A percentile compares a stretch with the other conserved stretches of the same genome.
phyloP scores from a whole-genome alignment of 2,329 filamentous ascomycete species.

The Epichloe scottii region DNA sequence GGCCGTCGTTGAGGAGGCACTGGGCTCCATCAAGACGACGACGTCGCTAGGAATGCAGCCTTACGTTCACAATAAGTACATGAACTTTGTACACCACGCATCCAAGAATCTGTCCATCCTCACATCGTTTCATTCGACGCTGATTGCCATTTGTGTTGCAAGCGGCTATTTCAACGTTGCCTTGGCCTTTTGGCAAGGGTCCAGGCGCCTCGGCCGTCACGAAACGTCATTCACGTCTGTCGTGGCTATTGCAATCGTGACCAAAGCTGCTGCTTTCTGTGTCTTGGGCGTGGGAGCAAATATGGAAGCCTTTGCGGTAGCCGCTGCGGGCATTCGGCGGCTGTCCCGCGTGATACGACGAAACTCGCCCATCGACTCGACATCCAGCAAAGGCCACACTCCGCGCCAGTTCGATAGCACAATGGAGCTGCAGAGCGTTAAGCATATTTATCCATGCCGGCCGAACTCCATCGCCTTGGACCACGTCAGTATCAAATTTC shows the following conservation, averaged over 20 bases:
- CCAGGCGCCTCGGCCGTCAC: conserved; percentile 19
- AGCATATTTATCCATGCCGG: conserved; percentile 39
- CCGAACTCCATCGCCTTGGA: conserved; percentile 28
- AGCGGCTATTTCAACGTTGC: conserved; percentile 24
- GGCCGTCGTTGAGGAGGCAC: neutral
- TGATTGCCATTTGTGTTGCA: conserved; percentile 12
- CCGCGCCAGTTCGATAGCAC: conserved; percentile 16
- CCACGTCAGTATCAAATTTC: conserved; percentile 25
- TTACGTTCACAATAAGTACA: neutral
- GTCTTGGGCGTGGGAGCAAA: conserved; percentile 7
- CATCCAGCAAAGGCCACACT: conserved; percentile 16
- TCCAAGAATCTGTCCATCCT: neutral
- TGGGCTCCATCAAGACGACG: neutral
- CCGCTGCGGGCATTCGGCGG: conserved; percentile 20
- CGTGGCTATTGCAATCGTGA: conserved; percentile 12
- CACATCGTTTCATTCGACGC: neutral
- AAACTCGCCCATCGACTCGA: conserved; percentile 19
- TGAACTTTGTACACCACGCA: neutral
- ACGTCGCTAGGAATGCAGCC: neutral
- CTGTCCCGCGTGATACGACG: conserved; percentile 25
- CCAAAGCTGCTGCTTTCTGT: conserved; percentile 4
- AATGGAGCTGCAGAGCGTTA: conserved; percentile 29
- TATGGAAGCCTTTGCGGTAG: conserved; percentile 19
- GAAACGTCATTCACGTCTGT: conserved; percentile 21
- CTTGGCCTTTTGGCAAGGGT: conserved; percentile 28